Evolutionary conservation across 2,329 filamentous ascomycete species (phyloP).

Genomic region (Simplicillium sp.): DNA sequence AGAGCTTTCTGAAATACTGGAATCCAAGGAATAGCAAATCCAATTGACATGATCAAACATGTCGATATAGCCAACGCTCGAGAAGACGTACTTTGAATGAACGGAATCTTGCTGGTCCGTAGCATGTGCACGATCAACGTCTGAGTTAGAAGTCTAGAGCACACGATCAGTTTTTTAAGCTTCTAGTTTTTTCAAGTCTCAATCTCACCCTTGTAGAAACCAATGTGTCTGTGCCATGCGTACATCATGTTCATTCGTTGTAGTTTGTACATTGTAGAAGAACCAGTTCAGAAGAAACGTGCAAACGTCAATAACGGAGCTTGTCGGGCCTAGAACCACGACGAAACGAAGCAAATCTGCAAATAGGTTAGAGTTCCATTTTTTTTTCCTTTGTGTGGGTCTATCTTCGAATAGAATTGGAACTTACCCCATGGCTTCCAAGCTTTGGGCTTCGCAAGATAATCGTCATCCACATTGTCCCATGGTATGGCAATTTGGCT

Average conservation of each 20-base stretch:
- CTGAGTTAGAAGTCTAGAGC: conserved; percentile 13
- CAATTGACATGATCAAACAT: conserved; percentile 13
- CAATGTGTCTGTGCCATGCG: conserved; percentile 15
- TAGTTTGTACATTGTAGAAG: conserved; percentile 13
- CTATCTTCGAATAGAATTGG: no score
- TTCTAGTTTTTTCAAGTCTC: no score
- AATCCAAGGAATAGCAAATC: conserved; percentile 15
- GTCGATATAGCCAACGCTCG: conserved; percentile 14
- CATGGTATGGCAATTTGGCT: conserved; percentile 19
- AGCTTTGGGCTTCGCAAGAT: conserved; percentile 14
- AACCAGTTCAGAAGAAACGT: conserved; percentile 14
- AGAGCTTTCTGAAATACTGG: conserved; percentile 12
- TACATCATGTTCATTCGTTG: conserved; percentile 7
- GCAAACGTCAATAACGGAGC: conserved; percentile 16
- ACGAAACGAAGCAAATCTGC: conserved; percentile 18
- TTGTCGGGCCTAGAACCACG: conserved; percentile 16
- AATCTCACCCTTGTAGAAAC: conserved; percentile 13
- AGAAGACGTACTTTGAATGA: conserved; percentile 14
- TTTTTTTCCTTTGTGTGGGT: no score
- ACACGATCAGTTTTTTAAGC: no score
- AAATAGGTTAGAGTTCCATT: no score
- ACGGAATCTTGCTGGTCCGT: conserved; percentile 16
- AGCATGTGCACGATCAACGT: conserved; percentile 18
- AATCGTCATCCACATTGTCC: conserved; percentile 17
- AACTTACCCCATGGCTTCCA: conserved; percentile 13